These are phyloP conservation scores for Rosa chinensis DNA, from an alignment of 306 rosid species.

Conservation along the genomic window DNA sequence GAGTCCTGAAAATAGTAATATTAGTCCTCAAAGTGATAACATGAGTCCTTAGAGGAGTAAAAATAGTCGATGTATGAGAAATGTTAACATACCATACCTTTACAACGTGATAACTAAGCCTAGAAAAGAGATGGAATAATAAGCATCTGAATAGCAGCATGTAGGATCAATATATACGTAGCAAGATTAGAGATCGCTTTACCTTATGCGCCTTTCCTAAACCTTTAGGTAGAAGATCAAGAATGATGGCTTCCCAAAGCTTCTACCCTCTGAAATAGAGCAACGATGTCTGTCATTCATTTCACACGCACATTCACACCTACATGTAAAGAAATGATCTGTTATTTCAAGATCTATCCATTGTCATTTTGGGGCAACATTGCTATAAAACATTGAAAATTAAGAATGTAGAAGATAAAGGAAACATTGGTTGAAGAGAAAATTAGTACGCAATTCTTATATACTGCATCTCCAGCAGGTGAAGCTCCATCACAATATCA, in stretches of 20 bases:
- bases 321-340: slow-evolving; percentile 8
- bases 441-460: slow-evolving; percentile 70
- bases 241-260: slow-evolving; percentile 91
- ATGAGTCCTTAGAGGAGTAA: no score
- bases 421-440: neutral
- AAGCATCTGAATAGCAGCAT: neutral
- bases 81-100: no score
- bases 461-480: slow-evolving; percentile 66
- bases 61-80: no score
- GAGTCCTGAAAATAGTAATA: no score
- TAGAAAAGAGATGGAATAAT: slow-evolving; percentile 27
- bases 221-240: slow-evolving; percentile 86
- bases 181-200: slow-evolving; percentile 4
- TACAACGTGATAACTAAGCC: slow-evolving; percentile 92
- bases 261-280: slow-evolving; percentile 93
- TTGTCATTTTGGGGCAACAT: neutral
- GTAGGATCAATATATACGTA: neutral
- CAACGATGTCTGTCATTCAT: slow-evolving; percentile 62
- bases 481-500: slow-evolving; percentile 98
- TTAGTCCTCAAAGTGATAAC: no score
- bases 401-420: neutral
- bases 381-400: neutral
- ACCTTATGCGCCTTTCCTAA: slow-evolving; percentile 74
- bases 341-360: neutral
- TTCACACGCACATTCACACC: slow-evolving; percentile 21